Conservation (phyloP, 1,284 basidiomycete genomes). For the Gomphus bonarii region DNA sequence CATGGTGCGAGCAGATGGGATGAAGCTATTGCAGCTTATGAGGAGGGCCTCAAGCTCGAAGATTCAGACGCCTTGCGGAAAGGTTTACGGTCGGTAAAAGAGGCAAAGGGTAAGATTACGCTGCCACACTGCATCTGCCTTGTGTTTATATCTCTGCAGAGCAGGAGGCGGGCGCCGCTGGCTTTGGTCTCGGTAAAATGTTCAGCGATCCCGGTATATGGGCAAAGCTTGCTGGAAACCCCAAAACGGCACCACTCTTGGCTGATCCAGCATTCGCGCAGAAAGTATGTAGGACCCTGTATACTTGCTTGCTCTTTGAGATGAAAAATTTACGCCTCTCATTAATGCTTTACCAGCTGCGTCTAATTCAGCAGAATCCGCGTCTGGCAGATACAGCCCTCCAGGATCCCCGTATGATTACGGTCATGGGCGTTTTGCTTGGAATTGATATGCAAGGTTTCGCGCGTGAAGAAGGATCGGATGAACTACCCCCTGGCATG, state of each 20-base stretch:
- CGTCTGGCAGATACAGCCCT: slow-evolving; percentile 44
- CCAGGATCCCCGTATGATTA: slow-evolving; percentile 87
- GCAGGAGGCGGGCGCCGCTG: slow-evolving; percentile 29
- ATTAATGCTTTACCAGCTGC: slow-evolving; percentile 32
- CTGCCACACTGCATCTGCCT: slow-evolving; percentile 6
- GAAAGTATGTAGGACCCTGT: slow-evolving; percentile 35
- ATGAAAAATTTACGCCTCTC: not conserved
- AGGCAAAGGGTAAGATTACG: slow-evolving; percentile 55
- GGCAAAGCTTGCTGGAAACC: slow-evolving; percentile 77
- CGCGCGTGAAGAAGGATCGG: slow-evolving; percentile 75
- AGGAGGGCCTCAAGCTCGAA: slow-evolving; percentile 74
- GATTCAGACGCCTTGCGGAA: slow-evolving; percentile 76
- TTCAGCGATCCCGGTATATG: slow-evolving; percentile 82
- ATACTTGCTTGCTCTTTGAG: not conserved
- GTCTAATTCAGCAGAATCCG: slow-evolving; percentile 55
- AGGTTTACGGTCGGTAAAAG: slow-evolving; percentile 79
- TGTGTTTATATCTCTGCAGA: slow-evolving; percentile 14
- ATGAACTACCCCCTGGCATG: slow-evolving; percentile 63
- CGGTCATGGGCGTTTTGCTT: slow-evolving; percentile 88
- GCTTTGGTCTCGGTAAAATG: slow-evolving; percentile 55
- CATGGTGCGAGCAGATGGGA: slow-evolving; percentile 76
- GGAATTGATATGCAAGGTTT: slow-evolving; percentile 90
- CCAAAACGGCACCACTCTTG: slow-evolving; percentile 77
- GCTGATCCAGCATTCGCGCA: slow-evolving; percentile 74
- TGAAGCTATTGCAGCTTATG: slow-evolving; percentile 77